Conservation (phyloP, 2,329 filamentous ascomycete genomes). For the Cladosporium cucumerinum region DNA sequence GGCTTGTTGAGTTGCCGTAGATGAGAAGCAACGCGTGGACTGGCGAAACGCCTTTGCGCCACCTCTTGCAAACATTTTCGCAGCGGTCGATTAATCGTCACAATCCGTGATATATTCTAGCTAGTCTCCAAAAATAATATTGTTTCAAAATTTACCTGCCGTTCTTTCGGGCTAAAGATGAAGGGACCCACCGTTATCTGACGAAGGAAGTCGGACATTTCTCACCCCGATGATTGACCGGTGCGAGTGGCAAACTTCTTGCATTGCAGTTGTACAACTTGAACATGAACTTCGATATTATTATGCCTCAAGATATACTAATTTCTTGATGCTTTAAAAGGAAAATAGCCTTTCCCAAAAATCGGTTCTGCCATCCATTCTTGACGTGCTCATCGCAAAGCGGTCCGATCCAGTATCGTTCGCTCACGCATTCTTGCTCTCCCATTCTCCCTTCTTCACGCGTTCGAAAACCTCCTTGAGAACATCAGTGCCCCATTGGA, state of each 20-base stretch:
- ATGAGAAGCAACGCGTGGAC: constrained; percentile 41
- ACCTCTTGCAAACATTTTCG: constrained; percentile 17
- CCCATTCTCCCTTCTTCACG: constrained; percentile 46
- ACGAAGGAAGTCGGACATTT: constrained; percentile 8
- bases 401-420: background rate
- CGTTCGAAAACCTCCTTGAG: constrained; percentile 57
- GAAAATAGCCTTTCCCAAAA: background rate
- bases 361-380: background rate
- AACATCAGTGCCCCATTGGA: constrained; percentile 62
- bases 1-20: constrained; percentile 39
- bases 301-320: background rate
- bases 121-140: background rate
- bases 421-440: background rate
- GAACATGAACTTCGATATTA: background rate
- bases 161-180: background rate
- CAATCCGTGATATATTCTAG: background rate
- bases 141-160: background rate
- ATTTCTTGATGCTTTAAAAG: background rate
- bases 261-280: background rate
- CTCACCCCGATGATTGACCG: constrained; percentile 12
- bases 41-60: constrained; percentile 11
- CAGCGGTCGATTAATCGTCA: background rate
- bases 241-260: constrained; percentile 6
- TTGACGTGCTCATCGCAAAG: background rate
- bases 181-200: background rate